Conservation (phyloP, 805 yeast genomes). For the Starmerella sirachaensis region DNA sequence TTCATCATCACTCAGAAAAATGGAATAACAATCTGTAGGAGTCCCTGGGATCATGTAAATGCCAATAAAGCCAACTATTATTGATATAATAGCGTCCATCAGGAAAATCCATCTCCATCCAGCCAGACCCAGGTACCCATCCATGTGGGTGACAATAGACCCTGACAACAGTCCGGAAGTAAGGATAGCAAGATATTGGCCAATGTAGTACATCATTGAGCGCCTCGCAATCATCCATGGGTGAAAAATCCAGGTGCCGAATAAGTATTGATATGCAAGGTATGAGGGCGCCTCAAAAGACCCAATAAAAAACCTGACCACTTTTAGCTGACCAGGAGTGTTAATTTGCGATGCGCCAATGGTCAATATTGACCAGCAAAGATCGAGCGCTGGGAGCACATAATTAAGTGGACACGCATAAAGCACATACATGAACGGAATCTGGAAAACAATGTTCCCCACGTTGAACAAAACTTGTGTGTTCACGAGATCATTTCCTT, state of each 20-base stretch:
- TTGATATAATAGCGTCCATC: slow-evolving; percentile 48
- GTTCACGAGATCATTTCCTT: slow-evolving; percentile 49
- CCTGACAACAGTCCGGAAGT: slow-evolving; percentile 55
- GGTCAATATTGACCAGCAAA: slow-evolving; percentile 59
- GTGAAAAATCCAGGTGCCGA: slow-evolving; percentile 44
- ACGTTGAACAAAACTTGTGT: slow-evolving; percentile 47
- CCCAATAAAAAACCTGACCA: slow-evolving; percentile 54
- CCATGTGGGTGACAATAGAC: slow-evolving; percentile 37
- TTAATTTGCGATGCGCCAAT: slow-evolving; percentile 42
- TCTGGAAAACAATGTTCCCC: slow-evolving; percentile 48
- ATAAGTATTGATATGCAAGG: slow-evolving; percentile 34
- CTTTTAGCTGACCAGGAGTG: slow-evolving; percentile 42
- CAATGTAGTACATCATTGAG: slow-evolving; percentile 48
- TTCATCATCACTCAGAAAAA: slow-evolving; percentile 45
- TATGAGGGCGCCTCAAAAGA: slow-evolving; percentile 57
- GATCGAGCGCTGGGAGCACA: slow-evolving; percentile 43
- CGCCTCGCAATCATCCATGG: slow-evolving; percentile 47
- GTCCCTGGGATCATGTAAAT: slow-evolving; percentile 53
- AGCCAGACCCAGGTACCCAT: slow-evolving; percentile 41
- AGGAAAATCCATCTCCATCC: slow-evolving; percentile 71
- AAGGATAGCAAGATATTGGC: slow-evolving; percentile 50
- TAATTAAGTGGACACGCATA: slow-evolving; percentile 45
- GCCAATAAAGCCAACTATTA: slow-evolving; percentile 47
- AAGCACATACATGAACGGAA: slow-evolving; percentile 49
- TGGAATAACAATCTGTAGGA: slow-evolving; percentile 43